phyloP scores from a whole-genome alignment of 176 grass and related monocot species.

The Aegilops sharonensis region DNA sequence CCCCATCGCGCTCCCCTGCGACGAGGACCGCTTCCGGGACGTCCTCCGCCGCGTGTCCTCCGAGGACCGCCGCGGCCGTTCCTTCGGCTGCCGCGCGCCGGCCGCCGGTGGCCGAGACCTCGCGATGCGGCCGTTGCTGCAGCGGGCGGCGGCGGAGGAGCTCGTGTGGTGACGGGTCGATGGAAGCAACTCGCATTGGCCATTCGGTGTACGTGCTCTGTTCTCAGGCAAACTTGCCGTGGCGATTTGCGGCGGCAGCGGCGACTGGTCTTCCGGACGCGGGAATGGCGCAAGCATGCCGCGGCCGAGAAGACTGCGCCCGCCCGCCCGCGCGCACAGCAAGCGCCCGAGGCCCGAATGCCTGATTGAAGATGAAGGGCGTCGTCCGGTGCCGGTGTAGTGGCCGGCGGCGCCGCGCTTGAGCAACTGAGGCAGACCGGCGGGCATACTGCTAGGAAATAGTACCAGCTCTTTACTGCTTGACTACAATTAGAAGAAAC shows the following conservation, averaged over 20 bases:
- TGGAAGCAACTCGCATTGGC: neutral
- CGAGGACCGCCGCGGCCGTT: slow-evolving; percentile 19
- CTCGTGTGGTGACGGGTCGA: neutral
- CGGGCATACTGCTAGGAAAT: too few species aligned
- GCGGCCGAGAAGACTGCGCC: too few species aligned
- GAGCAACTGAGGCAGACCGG: too few species aligned
- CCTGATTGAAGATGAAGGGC: neutral
- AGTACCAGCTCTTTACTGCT: too few species aligned
- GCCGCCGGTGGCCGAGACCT: neutral
- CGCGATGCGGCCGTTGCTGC: neutral
- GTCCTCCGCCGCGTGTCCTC: slow-evolving; percentile 67
- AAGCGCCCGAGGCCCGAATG: neutral
- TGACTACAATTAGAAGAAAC: too few species aligned
- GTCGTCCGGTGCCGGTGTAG: neutral
- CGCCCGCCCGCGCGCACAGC: neutral
- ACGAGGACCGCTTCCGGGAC: slow-evolving; percentile 75
- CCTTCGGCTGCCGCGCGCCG: neutral
- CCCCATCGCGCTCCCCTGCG: slow-evolving; percentile 73
- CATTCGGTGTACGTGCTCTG: neutral
- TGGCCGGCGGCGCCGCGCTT: too few species aligned
- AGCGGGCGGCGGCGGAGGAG: neutral
- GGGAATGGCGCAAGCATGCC: neutral
- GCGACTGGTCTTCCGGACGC: neutral
- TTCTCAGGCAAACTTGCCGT: neutral
- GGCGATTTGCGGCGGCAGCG: neutral